Evolutionary conservation across 192 early-diverging fungal species (phyloP), one percentile per base, ranked within the genome.

Genomic region (Coemansia guatemalensis): DNA sequence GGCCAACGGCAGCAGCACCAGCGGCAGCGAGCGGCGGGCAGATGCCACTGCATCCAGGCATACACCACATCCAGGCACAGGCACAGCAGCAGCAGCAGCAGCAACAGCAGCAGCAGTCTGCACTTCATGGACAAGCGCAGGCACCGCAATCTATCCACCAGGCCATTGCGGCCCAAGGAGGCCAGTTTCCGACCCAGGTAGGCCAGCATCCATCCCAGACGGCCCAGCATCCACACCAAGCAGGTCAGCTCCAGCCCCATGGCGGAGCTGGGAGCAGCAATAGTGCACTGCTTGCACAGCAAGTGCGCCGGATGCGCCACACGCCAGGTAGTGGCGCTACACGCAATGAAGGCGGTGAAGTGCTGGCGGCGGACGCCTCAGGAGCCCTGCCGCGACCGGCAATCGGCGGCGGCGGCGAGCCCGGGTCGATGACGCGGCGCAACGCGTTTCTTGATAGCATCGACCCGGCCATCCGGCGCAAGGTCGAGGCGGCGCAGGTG

Each of bases 401-500:
- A 26, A 26, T 39, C 7, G 67, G 67, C 12, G 53, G 30, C n/a
- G 49, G 27, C 4, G 69, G 50, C n/a, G 68, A 49, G 1, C 61
- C 60, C 5, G 77, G 77, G 6, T 71, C 77, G 41, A 63, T 74
- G 71, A 79, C 77, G 21, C 67, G 72, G 23, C 71, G 72, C 54
- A 73, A 80, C 51, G 77, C 77, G 14, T 76, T 76, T 30, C 65
- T 76, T 30, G 74, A 76, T 48, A 76, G 68, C 5, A 64, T 76
- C 32, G 75, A 82, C 62, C 74, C 74, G 17, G 71, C 74, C 8
- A 64, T 77, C 53, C 80, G 71, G 17, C 75, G 80, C 64, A 72
- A 73, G 54, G 69, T 69, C 53, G 75, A 82, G 67, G 75, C 75
- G 12, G 69, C 79, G 3, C 66, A 72, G 54, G 69, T 80, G 65